Base-by-base conservation (phyloP, 805 yeast genomes). In the Suhomyces canberraensis region DNA sequence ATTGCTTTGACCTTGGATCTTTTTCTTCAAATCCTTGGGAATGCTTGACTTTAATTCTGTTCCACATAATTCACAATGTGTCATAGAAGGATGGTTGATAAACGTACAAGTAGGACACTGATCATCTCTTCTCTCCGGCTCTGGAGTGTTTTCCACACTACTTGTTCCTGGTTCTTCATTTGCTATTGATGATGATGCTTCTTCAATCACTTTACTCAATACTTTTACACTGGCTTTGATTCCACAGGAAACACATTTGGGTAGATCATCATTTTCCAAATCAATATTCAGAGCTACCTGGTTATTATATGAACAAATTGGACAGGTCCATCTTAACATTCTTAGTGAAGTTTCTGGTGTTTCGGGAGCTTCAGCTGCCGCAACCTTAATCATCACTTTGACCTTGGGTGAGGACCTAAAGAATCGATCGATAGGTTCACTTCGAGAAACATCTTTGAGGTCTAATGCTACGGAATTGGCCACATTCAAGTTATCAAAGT, bases 41-140 rank as follows among this genome's bases (percentile, higher is more conserved):
- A 45, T 36, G 4, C 37, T 29, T 2, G 49, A 26, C 16, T 34
- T 36, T 16, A 46, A 25, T 22, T 66, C 66, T 0, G 81, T 67
- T 0, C 96, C 96, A 62, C 98, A 91, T 53, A 93, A 73, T 58
- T 91, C 98, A 59, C 98, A 91, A 44, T 69, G 71, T 25, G 69
- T 60, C 69, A 91, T 66, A 2, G 85, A 77, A 0, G 89, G 84
- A 56, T 90, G 96, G 55, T 91, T 93, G 9, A 78, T 62, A 51
- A 89, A 91, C 0, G 98, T 86, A 48, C 95, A 86, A 33, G 57
- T 61, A 0, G 73, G 70, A 41, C 82, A 76, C 42, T 64, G 69
- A 24, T 66, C 67, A 2, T 61, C 64, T 22, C 63, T 32, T 30
- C 20, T 34, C 4, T 32, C 35, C 6, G 32, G 21, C 9, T 26